Evolutionary conservation across 345 rosid genomes (phyloP).

Genomic region (Rhizophora apiculata): DNA sequence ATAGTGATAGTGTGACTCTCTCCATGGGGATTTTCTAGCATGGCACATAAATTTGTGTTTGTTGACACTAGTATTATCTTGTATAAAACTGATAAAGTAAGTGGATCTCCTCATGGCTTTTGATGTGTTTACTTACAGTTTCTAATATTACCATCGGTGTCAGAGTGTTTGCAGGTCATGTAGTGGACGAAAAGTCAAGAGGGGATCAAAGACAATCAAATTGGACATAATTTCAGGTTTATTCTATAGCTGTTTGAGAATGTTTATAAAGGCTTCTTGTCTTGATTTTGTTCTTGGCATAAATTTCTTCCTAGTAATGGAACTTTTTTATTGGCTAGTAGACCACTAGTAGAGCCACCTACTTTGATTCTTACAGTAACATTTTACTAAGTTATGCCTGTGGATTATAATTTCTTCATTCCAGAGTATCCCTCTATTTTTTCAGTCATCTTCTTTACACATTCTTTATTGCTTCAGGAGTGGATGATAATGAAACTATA

Average conservation of each 20-base stretch:
- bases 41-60: too few species aligned
- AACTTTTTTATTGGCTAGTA: too few species aligned
- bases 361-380: too few species aligned
- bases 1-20: too few species aligned
- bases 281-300: background rate
- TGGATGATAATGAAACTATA: conserved; percentile 68
- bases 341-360: too few species aligned
- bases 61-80: too few species aligned
- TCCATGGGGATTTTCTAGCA: too few species aligned
- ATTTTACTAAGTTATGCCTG: background rate
- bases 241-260: background rate
- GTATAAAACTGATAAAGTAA: too few species aligned
- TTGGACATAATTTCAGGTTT: conserved; percentile 83
- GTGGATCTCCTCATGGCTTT: background rate
- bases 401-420: background rate
- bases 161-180: conserved; percentile 93
- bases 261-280: background rate
- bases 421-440: background rate
- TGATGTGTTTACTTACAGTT: conserved; percentile 9
- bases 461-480: conserved; percentile 43
- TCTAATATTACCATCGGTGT: conserved; percentile 10
- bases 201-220: conserved; percentile 78
- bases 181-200: conserved; percentile 71
- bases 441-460: background rate
- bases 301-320: background rate